These are phyloP conservation scores for Pseudomicrostroma phylloplanum DNA, from an alignment of 1,284 basidiomycete species.

Conservation along the genomic window DNA sequence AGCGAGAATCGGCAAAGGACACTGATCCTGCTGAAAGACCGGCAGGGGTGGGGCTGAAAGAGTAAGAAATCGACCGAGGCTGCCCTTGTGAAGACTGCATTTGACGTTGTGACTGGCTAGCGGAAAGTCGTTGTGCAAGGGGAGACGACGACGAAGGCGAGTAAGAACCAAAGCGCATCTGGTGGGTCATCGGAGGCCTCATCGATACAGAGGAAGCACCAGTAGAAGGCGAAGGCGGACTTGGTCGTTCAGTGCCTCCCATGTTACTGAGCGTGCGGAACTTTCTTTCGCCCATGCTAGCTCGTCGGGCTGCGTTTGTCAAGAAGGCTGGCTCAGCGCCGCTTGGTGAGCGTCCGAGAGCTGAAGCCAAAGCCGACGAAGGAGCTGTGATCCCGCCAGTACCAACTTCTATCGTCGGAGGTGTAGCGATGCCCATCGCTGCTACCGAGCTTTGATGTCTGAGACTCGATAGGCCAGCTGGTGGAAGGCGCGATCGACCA, in stretches of 20 bases:
- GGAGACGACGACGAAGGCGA: constrained; percentile 1
- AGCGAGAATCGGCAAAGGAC: too few relatives aligned
- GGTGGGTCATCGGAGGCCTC: not conserved
- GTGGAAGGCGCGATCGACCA: not conserved
- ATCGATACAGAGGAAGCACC: not conserved
- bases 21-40: too few relatives aligned
- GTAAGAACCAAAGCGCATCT: constrained; percentile 5
- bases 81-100: not conserved
- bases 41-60: too few relatives aligned
- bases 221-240: not conserved
- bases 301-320: not conserved
- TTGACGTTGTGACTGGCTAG: not conserved
- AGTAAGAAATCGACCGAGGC: too few relatives aligned
- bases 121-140: not conserved
- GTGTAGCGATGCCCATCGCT: not conserved
- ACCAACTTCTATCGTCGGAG: not conserved
- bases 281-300: constrained; percentile 2
- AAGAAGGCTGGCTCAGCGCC: not conserved
- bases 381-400: too few relatives aligned
- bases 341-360: not conserved
- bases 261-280: not conserved
- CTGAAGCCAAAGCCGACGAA: not conserved
- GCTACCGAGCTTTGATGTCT: not conserved
- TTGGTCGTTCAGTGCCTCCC: not conserved
- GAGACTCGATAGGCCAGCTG: not conserved